Base-by-base conservation (phyloP, 2,329 filamentous ascomycete genomes). In the Sporothrix dimorphospora region DNA sequence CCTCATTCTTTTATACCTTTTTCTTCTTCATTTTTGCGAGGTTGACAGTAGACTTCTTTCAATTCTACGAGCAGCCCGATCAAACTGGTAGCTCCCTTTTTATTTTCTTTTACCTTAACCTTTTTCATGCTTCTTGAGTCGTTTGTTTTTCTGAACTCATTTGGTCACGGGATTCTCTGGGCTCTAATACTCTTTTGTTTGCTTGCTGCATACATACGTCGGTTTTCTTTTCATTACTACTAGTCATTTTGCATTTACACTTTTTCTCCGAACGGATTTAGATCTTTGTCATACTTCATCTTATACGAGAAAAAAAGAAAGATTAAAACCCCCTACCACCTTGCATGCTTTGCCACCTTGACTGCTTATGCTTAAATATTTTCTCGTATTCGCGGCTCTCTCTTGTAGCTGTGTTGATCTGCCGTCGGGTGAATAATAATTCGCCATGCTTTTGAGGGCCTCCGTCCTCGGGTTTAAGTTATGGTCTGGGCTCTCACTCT, bases 11-110 rank as follows among this genome's bases (percentile, higher is more conserved):
- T 16, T 42, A 27, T 30, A 12, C n/a, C 7, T 21, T 51, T 42
- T 34, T 12, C 40, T 21, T 63, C 6, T 24, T 19, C 4, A 45
- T 66, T 57, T 24, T 47, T 7, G 68, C 24, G 38, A 69, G 49
- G 68, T 70, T 57, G 38, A 40, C 68, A 70, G 11, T 4, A n/a
- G 24, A 57, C 45, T 42, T 30, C 59, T 59, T 70, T 66, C 53
- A 47, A 70, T 70, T 59, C 53, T 47, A 70, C 40, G 12, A 14
- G 34, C 11, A 5, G 4, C 34, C 34, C 21, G 8, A 8, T n/a
- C 16, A 27, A 24, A 69, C 30, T n/a, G 66, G 66, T 24, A 34
- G 40, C 45, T 27, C 34, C 65, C 24, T n/a, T 67, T 53, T 67
- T 30, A 4, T n/a, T 66, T 65, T 42, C 6, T 40, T 24, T 55